A percentile compares a stretch with the other conserved stretches of the same genome.
Conservation (phyloP, 352 stramenopile species). For the Globisporangium ultimum region DNA sequence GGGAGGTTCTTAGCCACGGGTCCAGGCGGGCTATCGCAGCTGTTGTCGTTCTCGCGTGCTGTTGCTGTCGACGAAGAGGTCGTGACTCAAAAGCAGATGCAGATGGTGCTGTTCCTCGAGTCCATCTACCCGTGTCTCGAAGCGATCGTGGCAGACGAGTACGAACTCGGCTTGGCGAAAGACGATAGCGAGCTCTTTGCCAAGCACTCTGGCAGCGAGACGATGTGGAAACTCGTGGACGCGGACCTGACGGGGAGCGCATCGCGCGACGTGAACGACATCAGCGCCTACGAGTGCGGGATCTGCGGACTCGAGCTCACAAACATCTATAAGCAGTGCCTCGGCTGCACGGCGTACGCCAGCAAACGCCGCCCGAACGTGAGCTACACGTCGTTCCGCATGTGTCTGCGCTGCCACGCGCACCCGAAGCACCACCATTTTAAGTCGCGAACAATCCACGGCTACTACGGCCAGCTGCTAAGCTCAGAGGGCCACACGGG, state of each 20-base stretch:
- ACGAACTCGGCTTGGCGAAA: slow-evolving; percentile 51
- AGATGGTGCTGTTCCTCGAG: slow-evolving; percentile 81
- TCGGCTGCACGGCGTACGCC: slow-evolving; percentile 71
- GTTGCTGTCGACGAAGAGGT: slow-evolving; percentile 43
- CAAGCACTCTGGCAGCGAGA: slow-evolving; percentile 73
- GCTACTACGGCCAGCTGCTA: slow-evolving; percentile 63
- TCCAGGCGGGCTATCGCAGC: slow-evolving; percentile 26
- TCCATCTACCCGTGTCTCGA: slow-evolving; percentile 76
- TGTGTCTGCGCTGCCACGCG: slow-evolving; percentile 68
- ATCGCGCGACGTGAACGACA: slow-evolving; percentile 14
- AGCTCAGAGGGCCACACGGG: slow-evolving; percentile 78
- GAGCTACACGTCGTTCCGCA: slow-evolving; percentile 58
- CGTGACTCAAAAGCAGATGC: slow-evolving; percentile 61
- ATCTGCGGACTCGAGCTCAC: slow-evolving; percentile 75
- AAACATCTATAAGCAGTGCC: slow-evolving; percentile 85
- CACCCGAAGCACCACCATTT: slow-evolving; percentile 75
- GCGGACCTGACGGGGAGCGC: slow-evolving; percentile 28
- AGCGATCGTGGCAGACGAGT: slow-evolving; percentile 75
- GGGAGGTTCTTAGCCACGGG: slow-evolving; percentile 64
- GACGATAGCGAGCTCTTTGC: slow-evolving; percentile 73
- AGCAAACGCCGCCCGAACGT: slow-evolving; percentile 57
- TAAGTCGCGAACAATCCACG: slow-evolving; percentile 53
- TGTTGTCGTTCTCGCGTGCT: slow-evolving; percentile 47
- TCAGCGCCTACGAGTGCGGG: slow-evolving; percentile 51
- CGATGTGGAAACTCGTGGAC: slow-evolving; percentile 70